phyloP scores from a whole-genome alignment of 2,329 filamentous ascomycete genomes.

The Myriosclerotinia duriaeana region DNA sequence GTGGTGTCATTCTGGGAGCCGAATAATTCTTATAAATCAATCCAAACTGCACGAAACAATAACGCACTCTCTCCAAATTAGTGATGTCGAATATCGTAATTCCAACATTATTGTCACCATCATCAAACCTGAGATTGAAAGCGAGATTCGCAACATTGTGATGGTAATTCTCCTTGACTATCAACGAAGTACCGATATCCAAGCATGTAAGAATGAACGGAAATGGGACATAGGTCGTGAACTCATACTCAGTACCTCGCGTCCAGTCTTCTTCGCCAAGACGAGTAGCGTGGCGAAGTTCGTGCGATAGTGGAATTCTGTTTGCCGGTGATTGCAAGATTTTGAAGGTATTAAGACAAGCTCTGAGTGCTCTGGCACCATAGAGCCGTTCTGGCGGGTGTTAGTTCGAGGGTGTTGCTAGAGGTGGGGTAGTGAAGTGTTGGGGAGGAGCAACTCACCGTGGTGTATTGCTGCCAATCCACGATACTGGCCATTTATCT shows the following conservation, averaged over 20 bases:
- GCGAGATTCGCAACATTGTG: not conserved
- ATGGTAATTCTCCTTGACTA: not conserved
- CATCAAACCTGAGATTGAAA: not conserved
- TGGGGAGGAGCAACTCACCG: not conserved
- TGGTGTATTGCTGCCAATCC: conserved; percentile 33
- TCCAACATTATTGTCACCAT: conserved; percentile 29
- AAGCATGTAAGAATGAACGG: conserved; percentile 16
- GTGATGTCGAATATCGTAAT: conserved; percentile 37
- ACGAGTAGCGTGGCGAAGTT: conserved; percentile 24
- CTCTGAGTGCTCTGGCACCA: conserved; percentile 22
- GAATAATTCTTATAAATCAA: not conserved
- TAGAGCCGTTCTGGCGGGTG: not conserved
- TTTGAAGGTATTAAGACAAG: conserved; percentile 25
- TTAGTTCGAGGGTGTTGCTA: not conserved
- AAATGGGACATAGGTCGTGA: not conserved
- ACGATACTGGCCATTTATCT: conserved; percentile 34
- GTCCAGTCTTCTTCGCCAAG: conserved; percentile 1
- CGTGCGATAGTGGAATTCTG: conserved; percentile 29
- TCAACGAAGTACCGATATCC: not conserved
- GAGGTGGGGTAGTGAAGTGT: too few relatives aligned
- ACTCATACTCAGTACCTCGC: not conserved
- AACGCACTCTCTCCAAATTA: conserved; percentile 21
- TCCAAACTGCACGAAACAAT: conserved; percentile 30
- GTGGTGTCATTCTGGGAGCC: conserved; percentile 4
- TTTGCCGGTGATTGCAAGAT: conserved; percentile 30